Evolutionary conservation across 345 rosid genomes (phyloP).

Genomic region (Euphorbia peplus): DNA sequence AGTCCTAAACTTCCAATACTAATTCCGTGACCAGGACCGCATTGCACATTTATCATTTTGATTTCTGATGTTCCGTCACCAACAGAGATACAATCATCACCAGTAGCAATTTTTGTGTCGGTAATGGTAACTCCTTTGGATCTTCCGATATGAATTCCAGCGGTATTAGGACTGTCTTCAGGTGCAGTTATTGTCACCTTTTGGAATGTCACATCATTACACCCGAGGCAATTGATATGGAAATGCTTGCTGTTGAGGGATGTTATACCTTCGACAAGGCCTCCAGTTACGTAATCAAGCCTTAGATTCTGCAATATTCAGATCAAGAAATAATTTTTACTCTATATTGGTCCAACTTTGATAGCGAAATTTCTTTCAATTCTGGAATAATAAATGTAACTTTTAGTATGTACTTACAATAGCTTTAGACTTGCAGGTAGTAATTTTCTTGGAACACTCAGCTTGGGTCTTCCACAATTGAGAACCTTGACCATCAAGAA

Average conservation of each 20-base stretch:
- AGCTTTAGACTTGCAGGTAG: too few species aligned
- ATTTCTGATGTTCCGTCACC: not conserved
- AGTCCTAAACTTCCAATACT: conserved; percentile 2
- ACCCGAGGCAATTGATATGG: not conserved
- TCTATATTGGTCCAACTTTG: too few species aligned
- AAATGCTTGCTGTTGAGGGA: conserved; percentile 4
- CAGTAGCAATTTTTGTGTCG: not conserved
- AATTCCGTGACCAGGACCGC: not conserved
- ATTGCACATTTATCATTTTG: not conserved
- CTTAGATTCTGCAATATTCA: not conserved
- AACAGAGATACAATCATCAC: not conserved
- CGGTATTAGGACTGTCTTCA: not conserved
- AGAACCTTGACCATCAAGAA: too few species aligned
- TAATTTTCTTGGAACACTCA: too few species aligned
- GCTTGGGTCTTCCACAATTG: too few species aligned
- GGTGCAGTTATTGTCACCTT: not conserved
- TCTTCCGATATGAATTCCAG: not conserved
- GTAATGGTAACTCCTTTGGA: not conserved
- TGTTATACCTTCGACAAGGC: not conserved
- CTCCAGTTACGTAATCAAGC: not conserved
- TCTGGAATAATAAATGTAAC: too few species aligned
- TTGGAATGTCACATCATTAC: not conserved
- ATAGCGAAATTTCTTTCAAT: too few species aligned
- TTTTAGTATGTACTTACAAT: too few species aligned
- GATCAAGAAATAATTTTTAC: too few species aligned